Conservation (phyloP, 2,329 filamentous ascomycete species). For the Diplodia scrobiculata region DNA sequence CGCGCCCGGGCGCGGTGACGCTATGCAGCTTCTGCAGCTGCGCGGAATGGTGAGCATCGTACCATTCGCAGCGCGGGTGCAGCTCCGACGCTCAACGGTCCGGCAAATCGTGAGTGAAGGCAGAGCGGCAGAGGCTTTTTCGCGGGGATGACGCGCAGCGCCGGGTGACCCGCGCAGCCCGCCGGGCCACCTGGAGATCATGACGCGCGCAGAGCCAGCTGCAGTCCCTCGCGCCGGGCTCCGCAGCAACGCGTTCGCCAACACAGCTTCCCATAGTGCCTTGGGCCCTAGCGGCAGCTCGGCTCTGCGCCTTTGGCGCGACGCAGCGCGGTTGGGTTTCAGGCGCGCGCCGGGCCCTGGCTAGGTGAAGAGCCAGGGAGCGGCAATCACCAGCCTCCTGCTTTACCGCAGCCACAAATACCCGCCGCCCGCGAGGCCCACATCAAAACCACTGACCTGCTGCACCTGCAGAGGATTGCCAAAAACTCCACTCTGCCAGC, state of each 20-base stretch:
- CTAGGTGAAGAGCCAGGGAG: neutral
- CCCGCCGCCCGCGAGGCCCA: conserved; percentile 5
- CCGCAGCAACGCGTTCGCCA: conserved; percentile 22
- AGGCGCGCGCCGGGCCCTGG: neutral
- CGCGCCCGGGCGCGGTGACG: conserved; percentile 5
- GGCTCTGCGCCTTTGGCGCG: neutral
- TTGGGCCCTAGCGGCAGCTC: neutral
- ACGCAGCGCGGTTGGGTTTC: conserved; percentile 1
- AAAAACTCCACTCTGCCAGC: conserved; percentile 19
- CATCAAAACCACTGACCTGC: conserved; percentile 20
- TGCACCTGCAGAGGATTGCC: conserved; percentile 19
- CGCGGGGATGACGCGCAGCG: neutral
- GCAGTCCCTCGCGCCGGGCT: neutral
- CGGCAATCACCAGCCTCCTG: conserved; percentile 22
- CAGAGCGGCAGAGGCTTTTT: neutral
- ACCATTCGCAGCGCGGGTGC: conserved; percentile 1
- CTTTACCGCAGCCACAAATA: conserved; percentile 26
- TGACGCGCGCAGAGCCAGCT: neutral
- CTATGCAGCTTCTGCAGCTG: conserved; percentile 1
- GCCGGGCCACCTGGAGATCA: neutral
- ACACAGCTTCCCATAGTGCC: neutral
- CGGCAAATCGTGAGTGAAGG: conserved; percentile 8
- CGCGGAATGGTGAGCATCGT: conserved; percentile 15
- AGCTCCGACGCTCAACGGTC: conserved; percentile 7
- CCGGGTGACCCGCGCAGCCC: neutral